Evolutionary conservation across 257 asterid genomes (phyloP).

Genomic region (Solanum megistacrolobum): DNA sequence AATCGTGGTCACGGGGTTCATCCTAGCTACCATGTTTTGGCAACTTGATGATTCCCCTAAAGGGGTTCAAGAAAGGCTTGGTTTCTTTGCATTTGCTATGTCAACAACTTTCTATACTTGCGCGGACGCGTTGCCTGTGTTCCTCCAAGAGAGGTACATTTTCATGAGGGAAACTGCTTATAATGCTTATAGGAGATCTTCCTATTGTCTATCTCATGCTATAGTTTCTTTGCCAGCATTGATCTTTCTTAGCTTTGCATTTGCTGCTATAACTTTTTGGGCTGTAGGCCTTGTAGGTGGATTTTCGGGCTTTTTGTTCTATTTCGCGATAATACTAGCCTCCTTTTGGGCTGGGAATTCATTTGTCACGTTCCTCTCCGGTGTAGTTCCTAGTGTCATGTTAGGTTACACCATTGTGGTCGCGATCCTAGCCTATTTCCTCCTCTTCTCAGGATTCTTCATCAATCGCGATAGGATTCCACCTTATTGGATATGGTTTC

Average conservation of each 20-base stretch:
- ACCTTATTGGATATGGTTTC: constrained; percentile 83
- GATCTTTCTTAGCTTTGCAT: constrained; percentile 37
- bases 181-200: constrained; percentile 58
- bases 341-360: constrained; percentile 85
- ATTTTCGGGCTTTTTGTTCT: constrained; percentile 40
- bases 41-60: constrained; percentile 54
- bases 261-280: constrained; percentile 62
- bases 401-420: constrained; percentile 71
- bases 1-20: constrained; percentile 55
- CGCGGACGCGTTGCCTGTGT: constrained; percentile 67
- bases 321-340: constrained; percentile 40
- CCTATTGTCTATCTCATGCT: constrained; percentile 63
- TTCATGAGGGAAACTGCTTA: constrained; percentile 72
- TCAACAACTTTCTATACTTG: constrained; percentile 76
- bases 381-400: constrained; percentile 74
- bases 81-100: constrained; percentile 74
- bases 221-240: constrained; percentile 47
- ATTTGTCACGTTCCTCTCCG: constrained; percentile 66
- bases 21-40: constrained; percentile 66
- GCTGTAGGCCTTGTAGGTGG: constrained; percentile 62
- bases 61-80: constrained; percentile 61
- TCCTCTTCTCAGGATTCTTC: constrained; percentile 77
- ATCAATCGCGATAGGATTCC: constrained; percentile 71
- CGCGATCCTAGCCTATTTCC: constrained; percentile 57
- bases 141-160: constrained; percentile 62